phyloP scores from a whole-genome alignment of 805 yeast species.

The Cyberlindnera veronae region DNA sequence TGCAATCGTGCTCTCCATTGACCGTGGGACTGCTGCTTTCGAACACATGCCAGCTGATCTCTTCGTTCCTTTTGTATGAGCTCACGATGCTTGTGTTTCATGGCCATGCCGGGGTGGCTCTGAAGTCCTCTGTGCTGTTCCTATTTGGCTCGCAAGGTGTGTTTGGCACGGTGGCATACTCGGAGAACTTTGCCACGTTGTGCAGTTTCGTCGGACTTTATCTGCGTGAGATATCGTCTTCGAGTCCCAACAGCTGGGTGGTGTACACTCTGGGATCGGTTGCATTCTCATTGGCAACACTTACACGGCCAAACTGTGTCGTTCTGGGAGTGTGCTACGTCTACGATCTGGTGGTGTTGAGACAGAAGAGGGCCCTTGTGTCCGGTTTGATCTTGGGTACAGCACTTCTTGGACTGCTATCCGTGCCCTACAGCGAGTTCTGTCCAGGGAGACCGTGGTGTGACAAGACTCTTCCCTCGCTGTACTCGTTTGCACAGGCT shows the following conservation, averaged over 20 bases:
- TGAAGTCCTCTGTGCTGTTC: conserved; percentile 43
- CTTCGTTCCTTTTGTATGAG: conserved; percentile 45
- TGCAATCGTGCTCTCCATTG: conserved; percentile 37
- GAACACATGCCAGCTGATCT: conserved; percentile 48
- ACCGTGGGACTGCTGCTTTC: conserved; percentile 46
- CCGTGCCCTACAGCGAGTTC: conserved; percentile 49
- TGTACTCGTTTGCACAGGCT: conserved; percentile 68
- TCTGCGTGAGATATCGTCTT: conserved; percentile 29
- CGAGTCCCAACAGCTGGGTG: neutral
- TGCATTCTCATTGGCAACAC: conserved; percentile 51
- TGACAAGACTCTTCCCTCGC: conserved; percentile 45
- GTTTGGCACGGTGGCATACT: conserved; percentile 68
- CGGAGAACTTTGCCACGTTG: conserved; percentile 70
- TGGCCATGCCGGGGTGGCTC: conserved; percentile 25
- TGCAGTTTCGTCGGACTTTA: conserved; percentile 56
- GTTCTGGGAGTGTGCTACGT: conserved; percentile 67
- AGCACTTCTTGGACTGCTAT: conserved; percentile 45
- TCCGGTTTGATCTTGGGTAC: conserved; percentile 56
- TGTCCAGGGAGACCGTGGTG: conserved; percentile 86
- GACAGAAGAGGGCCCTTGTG: conserved; percentile 33
- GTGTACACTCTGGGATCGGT: conserved; percentile 24
- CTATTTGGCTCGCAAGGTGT: conserved; percentile 76
- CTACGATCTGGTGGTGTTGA: conserved; percentile 43
- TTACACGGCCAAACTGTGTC: conserved; percentile 73
- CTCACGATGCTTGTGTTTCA: conserved; percentile 41